Conservation (phyloP, 768 basidiomycete genomes). For the Mycena alexandri region DNA sequence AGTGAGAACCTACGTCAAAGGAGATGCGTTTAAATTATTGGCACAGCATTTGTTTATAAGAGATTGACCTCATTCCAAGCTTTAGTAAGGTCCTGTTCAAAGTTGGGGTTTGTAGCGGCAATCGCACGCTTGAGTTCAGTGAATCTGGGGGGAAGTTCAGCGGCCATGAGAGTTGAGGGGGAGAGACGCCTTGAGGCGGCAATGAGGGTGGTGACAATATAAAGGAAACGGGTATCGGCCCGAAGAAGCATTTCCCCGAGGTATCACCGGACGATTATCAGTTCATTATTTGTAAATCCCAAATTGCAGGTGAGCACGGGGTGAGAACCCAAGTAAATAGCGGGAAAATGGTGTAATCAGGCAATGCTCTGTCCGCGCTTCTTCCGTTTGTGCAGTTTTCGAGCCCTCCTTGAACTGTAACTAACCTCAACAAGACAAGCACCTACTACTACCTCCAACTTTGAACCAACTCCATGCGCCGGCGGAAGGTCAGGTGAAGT, state of each 20-base stretch:
- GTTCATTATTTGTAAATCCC: background rate
- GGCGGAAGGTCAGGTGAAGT: too few relatives aligned
- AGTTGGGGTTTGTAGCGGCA: conserved; percentile 47
- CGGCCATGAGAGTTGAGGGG: background rate
- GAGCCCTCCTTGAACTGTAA: too few relatives aligned
- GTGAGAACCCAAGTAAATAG: background rate
- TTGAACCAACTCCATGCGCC: too few relatives aligned
- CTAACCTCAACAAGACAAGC: too few relatives aligned
- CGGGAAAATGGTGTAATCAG: background rate
- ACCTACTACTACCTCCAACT: too few relatives aligned
- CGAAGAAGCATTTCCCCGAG: conserved; percentile 14
- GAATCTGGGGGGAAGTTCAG: conserved; percentile 30
- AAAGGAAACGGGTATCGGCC: conserved; percentile 2
- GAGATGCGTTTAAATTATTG: too few relatives aligned
- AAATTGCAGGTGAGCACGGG: background rate
- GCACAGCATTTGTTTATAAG: too few relatives aligned
- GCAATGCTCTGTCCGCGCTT: too few relatives aligned
- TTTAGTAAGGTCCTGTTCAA: conserved; percentile 53
- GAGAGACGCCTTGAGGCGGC: too few relatives aligned
- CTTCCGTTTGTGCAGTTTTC: too few relatives aligned
- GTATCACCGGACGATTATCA: conserved; percentile 9
- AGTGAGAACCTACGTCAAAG: conserved; percentile 50
- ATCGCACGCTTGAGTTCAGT: conserved; percentile 34
- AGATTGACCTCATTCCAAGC: conserved; percentile 56
- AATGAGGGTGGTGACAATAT: background rate